Evolutionary conservation across 345 rosid genomes (phyloP).

Genomic region (Anacardium occidentale): DNA sequence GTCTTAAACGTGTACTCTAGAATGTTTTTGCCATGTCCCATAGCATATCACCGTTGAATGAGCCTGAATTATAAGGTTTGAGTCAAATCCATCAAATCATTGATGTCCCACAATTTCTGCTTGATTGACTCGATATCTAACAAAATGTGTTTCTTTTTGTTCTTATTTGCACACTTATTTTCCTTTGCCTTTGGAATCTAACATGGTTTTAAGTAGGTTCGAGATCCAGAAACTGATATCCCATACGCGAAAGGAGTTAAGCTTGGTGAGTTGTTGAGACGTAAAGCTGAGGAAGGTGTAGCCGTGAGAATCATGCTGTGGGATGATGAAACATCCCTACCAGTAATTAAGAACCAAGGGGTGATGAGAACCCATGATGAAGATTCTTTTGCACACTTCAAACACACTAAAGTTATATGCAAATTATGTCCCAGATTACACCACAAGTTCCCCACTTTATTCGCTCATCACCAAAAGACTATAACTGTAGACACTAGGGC

Average conservation of each 20-base stretch:
- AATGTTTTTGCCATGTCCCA: too few relatives aligned
- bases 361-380: conserved; percentile 72
- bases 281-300: conserved; percentile 80
- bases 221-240: conserved; percentile 59
- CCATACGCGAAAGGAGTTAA: conserved; percentile 65
- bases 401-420: conserved; percentile 61
- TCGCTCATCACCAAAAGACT: conserved; percentile 88
- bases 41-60: too few relatives aligned
- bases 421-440: conserved; percentile 65
- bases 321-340: conserved; percentile 82
- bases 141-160: background rate
- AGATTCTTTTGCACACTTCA: conserved; percentile 63
- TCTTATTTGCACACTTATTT: background rate
- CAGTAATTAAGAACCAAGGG: conserved; percentile 76
- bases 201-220: conserved; percentile 37
- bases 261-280: conserved; percentile 67
- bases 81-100: too few relatives aligned
- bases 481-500: conserved; percentile 54
- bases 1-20: too few relatives aligned
- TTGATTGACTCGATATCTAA: too few relatives aligned
- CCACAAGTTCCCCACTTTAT: conserved; percentile 68
- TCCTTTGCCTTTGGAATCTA: background rate
- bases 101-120: too few relatives aligned
- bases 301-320: conserved; percentile 86
- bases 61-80: too few relatives aligned